phyloP scores from a whole-genome alignment of 1,139 yeast genomes.

The Lodderomyces theae region DNA sequence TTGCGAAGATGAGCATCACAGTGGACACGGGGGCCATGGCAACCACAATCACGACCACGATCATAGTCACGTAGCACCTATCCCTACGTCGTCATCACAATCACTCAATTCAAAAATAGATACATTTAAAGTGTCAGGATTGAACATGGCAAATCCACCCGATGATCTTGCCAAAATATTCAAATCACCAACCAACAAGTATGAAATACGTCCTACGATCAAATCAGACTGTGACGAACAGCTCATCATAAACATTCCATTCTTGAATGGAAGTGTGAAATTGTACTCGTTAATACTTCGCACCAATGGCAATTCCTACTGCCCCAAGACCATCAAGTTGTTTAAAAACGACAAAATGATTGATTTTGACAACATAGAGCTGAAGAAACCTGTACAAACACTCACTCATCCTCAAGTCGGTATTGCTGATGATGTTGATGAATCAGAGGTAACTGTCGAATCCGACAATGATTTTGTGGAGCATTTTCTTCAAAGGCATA shows the following conservation, averaged over 20 bases:
- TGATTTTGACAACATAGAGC: slow-evolving; percentile 65
- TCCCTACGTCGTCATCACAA: slow-evolving; percentile 69
- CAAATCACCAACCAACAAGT: slow-evolving; percentile 38
- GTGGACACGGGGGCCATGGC: slow-evolving; percentile 21
- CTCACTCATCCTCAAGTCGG: slow-evolving; percentile 68
- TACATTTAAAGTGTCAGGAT: slow-evolving; percentile 56
- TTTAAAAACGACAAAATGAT: slow-evolving; percentile 68
- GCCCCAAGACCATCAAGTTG: slow-evolving; percentile 68
- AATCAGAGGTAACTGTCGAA: slow-evolving; percentile 30
- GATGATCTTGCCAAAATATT: slow-evolving; percentile 55
- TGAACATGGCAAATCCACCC: slow-evolving; percentile 58
- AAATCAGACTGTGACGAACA: slow-evolving; percentile 84
- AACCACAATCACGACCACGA: slow-evolving; percentile 21
- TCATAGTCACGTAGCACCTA: slow-evolving; percentile 55
- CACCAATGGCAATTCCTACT: slow-evolving; percentile 57
- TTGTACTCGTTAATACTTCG: slow-evolving; percentile 71
- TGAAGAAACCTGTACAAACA: slow-evolving; percentile 49
- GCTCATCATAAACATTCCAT: slow-evolving; percentile 68
- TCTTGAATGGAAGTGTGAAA: slow-evolving; percentile 70
- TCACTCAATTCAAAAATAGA: slow-evolving; percentile 64
- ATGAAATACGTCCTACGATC: slow-evolving; percentile 46
- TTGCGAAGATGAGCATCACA: slow-evolving; percentile 39
- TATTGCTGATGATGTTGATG: slow-evolving; percentile 33
- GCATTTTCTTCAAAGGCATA: slow-evolving; percentile 73
- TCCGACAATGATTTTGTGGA: slow-evolving; percentile 66